Evolutionary conservation across 805 yeast genomes (phyloP).

Genomic region (Metschnikowia borealis): DNA sequence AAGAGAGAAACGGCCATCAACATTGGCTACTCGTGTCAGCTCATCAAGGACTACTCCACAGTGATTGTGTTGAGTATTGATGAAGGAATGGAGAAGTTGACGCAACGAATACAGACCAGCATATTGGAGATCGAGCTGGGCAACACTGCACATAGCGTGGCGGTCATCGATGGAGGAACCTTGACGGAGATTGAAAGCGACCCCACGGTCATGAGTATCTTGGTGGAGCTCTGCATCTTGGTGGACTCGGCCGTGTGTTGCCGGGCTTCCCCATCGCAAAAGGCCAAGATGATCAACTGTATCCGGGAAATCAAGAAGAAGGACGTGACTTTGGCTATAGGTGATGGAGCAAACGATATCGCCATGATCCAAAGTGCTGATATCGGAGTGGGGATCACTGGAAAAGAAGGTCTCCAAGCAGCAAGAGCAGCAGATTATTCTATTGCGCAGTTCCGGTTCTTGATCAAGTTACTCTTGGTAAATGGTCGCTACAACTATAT

Average conservation of each 20-base stretch:
- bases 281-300: conserved; percentile 79
- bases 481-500: conserved; percentile 96
- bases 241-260: conserved; percentile 92
- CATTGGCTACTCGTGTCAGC: conserved; percentile 90
- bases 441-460: conserved; percentile 86
- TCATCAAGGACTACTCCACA: conserved; percentile 89
- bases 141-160: conserved; percentile 86
- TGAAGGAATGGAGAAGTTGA: conserved; percentile 50
- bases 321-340: conserved; percentile 89
- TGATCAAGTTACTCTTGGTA: conserved; percentile 78
- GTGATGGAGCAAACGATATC: conserved; percentile 98
- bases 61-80: conserved; percentile 63
- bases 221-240: conserved; percentile 78
- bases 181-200: conserved; percentile 70
- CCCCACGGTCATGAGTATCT: conserved; percentile 63
- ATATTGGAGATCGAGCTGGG: conserved; percentile 69
- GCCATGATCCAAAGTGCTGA: conserved; percentile 99
- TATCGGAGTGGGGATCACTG: conserved; percentile 96
- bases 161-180: conserved; percentile 93
- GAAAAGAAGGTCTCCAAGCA: conserved; percentile 95
- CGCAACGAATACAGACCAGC: conserved; percentile 69
- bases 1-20: conserved; percentile 97
- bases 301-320: conserved; percentile 67
- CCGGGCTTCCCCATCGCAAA: conserved; percentile 95
- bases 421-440: conserved; percentile 93